These are phyloP conservation scores for Rossbeevera mucosa DNA, from an alignment of 768 basidiomycete species.

Conservation along the genomic window DNA sequence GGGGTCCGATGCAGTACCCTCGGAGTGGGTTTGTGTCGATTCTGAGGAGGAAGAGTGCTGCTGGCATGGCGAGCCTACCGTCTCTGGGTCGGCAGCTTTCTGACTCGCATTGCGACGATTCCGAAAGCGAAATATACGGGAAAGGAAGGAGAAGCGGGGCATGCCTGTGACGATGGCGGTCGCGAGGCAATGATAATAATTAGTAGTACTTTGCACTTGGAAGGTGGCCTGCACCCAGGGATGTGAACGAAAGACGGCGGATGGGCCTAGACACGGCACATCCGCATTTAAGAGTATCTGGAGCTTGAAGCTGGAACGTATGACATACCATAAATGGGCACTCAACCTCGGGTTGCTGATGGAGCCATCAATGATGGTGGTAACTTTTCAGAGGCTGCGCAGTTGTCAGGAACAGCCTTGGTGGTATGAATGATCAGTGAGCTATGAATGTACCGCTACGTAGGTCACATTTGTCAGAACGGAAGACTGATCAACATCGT, in stretches of 20 bases:
- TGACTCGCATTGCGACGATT: constrained; percentile 6
- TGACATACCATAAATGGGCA: background rate
- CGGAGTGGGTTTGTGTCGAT: background rate
- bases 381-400: background rate
- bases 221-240: constrained; percentile 15
- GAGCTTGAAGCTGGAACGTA: background rate
- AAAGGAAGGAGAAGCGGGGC: constrained; percentile 13
- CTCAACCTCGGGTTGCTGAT: background rate
- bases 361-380: background rate
- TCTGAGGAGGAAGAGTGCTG: background rate
- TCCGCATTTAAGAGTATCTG: background rate
- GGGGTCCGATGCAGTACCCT: background rate
- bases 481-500: background rate
- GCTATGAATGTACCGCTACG: background rate
- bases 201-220: background rate
- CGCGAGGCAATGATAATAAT: background rate
- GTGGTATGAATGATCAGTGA: background rate
- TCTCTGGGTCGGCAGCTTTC: background rate
- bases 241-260: background rate
- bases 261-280: background rate
- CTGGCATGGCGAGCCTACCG: background rate
- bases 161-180: constrained; percentile 4
- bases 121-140: constrained; percentile 19
- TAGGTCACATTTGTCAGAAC: background rate
- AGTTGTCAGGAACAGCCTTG: constrained; percentile 1